These are phyloP conservation scores for Fragilariopsis cylindrus DNA, from an alignment of 108 stramenopile genomes.

Conservation along the genomic window DNA sequence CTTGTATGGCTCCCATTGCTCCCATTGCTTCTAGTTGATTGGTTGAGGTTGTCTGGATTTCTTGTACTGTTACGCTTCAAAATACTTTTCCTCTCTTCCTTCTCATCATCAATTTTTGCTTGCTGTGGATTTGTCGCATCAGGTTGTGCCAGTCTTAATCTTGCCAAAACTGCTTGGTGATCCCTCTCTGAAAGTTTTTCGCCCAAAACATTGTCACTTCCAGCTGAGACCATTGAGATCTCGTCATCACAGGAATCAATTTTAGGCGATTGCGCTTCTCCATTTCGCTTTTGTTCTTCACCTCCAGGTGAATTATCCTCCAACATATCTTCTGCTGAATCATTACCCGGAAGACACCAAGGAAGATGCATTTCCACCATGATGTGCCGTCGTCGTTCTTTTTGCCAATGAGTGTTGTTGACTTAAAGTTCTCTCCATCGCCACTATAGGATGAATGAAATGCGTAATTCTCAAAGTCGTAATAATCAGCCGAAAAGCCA, in stretches of 20 bases:
- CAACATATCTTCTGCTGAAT: slow-evolving; percentile 9
- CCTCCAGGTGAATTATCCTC: slow-evolving; percentile 2
- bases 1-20: slow-evolving; percentile 1
- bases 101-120: background rate
- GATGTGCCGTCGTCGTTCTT: slow-evolving; percentile 8
- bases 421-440: background rate
- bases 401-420: background rate
- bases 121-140: background rate
- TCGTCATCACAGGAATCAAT: slow-evolving; percentile 30
- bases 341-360: slow-evolving; percentile 8
- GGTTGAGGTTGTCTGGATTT: slow-evolving; percentile 9
- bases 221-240: slow-evolving; percentile 25
- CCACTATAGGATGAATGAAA: slow-evolving; percentile 11
- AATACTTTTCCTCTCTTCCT: slow-evolving; percentile 33
- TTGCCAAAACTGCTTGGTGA: slow-evolving; percentile 48
- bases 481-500: slow-evolving; percentile 38
- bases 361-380: slow-evolving; percentile 36
- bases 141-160: slow-evolving; percentile 43
- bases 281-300: background rate
- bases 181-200: slow-evolving; percentile 43
- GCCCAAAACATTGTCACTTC: slow-evolving; percentile 44
- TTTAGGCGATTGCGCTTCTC: background rate
- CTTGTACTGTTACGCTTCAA: slow-evolving; percentile 26
- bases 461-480: slow-evolving; percentile 31
- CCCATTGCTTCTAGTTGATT: slow-evolving; percentile 10